A percentile compares a stretch with the other conserved stretches of the same genome.
phyloP scores from a whole-genome alignment of 257 asterid genomes.

The Mitragyna speciosa region DNA sequence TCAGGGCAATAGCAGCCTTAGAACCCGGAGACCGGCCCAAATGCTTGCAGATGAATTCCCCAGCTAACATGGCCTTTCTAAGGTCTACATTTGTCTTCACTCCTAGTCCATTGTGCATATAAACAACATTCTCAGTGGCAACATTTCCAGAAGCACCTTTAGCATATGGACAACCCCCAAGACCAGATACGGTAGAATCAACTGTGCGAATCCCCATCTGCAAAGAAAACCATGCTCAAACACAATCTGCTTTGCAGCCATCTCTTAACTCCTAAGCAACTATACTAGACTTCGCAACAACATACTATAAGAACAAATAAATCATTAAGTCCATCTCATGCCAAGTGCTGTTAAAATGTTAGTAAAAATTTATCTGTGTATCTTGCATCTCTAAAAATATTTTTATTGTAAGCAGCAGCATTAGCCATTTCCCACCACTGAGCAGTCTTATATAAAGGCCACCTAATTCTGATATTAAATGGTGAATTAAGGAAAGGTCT shows the following conservation, averaged over 20 bases:
- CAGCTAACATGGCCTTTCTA: slow-evolving; percentile 64
- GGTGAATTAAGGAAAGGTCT: background rate
- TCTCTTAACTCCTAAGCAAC: background rate
- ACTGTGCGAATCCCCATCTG: slow-evolving; percentile 89
- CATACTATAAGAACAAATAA: too few relatives aligned
- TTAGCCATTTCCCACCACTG: background rate
- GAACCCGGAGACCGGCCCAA: slow-evolving; percentile 77
- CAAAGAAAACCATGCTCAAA: slow-evolving; percentile 3
- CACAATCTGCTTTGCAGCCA: background rate
- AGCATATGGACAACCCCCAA: slow-evolving; percentile 97
- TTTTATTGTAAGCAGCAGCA: too few relatives aligned
- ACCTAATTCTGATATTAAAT: background rate
- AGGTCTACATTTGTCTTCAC: slow-evolving; percentile 76
- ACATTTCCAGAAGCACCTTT: slow-evolving; percentile 97
- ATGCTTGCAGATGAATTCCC: slow-evolving; percentile 73
- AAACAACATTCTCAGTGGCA: slow-evolving; percentile 93
- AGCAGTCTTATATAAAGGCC: too few relatives aligned
- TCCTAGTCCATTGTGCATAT: slow-evolving; percentile 87
- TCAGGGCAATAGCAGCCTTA: slow-evolving; percentile 72
- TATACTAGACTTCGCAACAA: background rate
- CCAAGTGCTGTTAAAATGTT: background rate
- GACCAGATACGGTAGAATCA: slow-evolving; percentile 87
- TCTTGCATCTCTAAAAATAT: too few relatives aligned
- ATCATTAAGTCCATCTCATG: background rate
- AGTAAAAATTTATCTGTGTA: background rate